Evolutionary conservation across 108 stramenopile genomes (phyloP).

Genomic region (Cyclotella distinguenda): DNA sequence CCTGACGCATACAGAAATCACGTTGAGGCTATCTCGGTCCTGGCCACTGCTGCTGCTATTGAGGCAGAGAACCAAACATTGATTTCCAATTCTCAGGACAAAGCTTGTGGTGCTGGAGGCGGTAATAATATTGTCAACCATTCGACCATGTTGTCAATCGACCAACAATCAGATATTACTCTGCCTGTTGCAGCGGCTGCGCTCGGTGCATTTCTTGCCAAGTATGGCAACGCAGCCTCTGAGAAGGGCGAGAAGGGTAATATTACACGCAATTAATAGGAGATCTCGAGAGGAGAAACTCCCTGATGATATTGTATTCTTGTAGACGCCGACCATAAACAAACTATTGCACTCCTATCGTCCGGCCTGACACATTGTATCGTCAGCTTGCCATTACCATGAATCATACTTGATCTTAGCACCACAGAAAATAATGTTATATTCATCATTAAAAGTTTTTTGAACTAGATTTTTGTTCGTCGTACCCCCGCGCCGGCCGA

Average conservation of each 20-base stretch:
- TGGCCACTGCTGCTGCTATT: constrained; percentile 54
- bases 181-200: constrained; percentile 56
- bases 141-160: constrained; percentile 10
- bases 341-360: no score
- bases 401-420: no score
- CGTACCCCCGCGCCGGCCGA: no score
- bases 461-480: no score
- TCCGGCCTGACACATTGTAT: no score
- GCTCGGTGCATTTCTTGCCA: constrained; percentile 53
- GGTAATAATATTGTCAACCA: neutral
- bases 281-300: no score
- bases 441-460: no score
- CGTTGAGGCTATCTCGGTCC: constrained; percentile 53
- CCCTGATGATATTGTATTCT: no score
- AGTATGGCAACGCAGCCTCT: constrained; percentile 44
- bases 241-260: neutral
- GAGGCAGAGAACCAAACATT: constrained; percentile 48
- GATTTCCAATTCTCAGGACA: constrained; percentile 21
- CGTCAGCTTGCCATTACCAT: no score
- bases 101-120: neutral
- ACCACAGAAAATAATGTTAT: no score
- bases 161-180: constrained; percentile 23
- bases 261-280: neutral
- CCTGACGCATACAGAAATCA: constrained; percentile 34
- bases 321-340: no score